These are phyloP conservation scores for Neurospora sp. DNA, from an alignment of 495 filamentous ascomycete species.

Conservation along the genomic window DNA sequence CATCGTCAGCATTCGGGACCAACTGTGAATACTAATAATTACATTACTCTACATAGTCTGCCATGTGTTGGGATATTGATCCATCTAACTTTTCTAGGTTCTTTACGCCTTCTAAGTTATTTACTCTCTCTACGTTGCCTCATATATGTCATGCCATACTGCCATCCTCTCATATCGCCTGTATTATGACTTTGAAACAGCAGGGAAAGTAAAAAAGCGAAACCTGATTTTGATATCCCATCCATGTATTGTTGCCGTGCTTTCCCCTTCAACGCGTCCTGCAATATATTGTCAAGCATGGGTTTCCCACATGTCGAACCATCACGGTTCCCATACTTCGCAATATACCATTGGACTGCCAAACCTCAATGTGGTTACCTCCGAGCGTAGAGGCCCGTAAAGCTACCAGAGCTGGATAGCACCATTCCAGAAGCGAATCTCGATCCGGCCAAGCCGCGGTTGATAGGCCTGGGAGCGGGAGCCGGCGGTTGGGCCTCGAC, in stretches of 20 bases:
- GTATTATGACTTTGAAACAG: background rate
- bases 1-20: background rate
- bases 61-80: background rate
- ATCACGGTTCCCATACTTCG: background rate
- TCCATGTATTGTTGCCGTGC: background rate
- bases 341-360: background rate
- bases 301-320: background rate
- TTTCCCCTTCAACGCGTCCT: background rate
- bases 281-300: background rate
- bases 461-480: background rate
- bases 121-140: background rate
- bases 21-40: background rate
- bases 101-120: background rate
- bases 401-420: background rate
- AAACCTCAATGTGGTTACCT: background rate
- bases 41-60: background rate
- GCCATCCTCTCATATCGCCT: background rate
- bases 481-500: background rate
- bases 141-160: background rate
- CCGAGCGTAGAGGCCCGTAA: background rate
- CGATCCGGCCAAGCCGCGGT: background rate
- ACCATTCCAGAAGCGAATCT: background rate
- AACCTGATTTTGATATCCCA: background rate
- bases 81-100: background rate
- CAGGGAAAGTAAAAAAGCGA: background rate